Conservation (phyloP, 139 green algal genomes). For the Auxenochlorella pyrenoidosa region DNA sequence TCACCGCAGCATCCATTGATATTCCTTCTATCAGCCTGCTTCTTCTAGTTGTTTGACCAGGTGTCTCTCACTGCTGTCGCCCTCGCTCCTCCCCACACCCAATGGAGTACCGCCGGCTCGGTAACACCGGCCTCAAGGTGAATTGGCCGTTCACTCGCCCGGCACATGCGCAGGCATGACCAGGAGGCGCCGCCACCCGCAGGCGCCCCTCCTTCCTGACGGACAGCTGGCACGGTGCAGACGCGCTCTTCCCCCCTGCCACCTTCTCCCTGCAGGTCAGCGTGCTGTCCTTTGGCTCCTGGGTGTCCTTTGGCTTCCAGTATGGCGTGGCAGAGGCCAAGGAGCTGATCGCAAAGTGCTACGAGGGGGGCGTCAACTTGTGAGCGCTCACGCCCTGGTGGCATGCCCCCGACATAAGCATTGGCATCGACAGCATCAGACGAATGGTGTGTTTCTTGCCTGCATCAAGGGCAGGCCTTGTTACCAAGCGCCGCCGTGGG, state of each 20-base stretch:
- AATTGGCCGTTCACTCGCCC: background rate
- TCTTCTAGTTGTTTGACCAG: background rate
- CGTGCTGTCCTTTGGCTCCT: conserved; percentile 70
- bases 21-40: too few species aligned
- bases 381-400: conserved; percentile 31
- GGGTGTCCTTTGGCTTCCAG: conserved; percentile 76
- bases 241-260: background rate
- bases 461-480: too few species aligned
- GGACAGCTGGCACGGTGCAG: background rate
- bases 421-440: too few species aligned
- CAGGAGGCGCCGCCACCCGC: background rate
- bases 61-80: too few species aligned
- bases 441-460: too few species aligned
- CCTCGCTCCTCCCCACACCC: background rate
- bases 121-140: conserved; percentile 66
- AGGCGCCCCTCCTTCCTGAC: background rate
- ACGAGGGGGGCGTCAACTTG: conserved; percentile 80
- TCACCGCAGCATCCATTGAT: too few species aligned
- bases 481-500: too few species aligned
- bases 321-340: conserved; percentile 64
- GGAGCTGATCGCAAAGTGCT: conserved; percentile 62
- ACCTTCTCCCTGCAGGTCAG: conserved; percentile 56
- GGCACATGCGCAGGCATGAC: background rate
- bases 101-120: conserved; percentile 73
- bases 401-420: background rate